These are phyloP conservation scores for Zychaea mexicana DNA, from an alignment of 371 early-diverging fungal genomes.

Conservation along the genomic window DNA sequence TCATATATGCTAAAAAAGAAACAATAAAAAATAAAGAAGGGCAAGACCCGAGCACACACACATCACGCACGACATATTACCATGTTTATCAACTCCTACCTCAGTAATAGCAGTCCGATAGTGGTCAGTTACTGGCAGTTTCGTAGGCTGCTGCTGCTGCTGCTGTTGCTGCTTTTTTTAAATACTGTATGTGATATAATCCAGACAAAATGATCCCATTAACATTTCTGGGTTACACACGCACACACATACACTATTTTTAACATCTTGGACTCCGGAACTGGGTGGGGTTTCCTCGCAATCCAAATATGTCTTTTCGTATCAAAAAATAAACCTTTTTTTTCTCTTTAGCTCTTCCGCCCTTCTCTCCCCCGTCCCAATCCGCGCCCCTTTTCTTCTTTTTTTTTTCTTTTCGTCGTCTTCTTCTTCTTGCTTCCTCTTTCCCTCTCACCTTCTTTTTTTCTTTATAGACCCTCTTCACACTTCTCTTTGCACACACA, in stretches of 20 bases:
- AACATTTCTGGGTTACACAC: neutral
- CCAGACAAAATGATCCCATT: neutral
- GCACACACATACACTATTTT: neutral
- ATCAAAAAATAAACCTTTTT: slow-evolving; percentile 7
- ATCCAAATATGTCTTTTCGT: neutral
- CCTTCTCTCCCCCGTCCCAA: neutral
- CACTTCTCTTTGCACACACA: neutral
- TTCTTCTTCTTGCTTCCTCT: neutral
- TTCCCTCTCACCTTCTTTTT: neutral
- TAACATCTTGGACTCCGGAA: neutral
- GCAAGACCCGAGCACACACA: no score
- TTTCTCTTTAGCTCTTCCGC: neutral
- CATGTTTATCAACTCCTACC: no score
- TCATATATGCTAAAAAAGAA: neutral
- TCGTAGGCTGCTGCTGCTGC: no score
- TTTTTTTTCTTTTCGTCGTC: neutral
- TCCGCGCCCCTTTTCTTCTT: neutral
- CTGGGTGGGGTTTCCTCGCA: neutral
- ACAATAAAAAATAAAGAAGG: neutral
- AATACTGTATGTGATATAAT: neutral
- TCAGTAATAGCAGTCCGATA: no score
- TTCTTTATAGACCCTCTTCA: neutral
- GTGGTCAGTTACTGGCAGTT: no score
- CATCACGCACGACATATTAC: no score
- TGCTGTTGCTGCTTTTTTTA: neutral